These are phyloP conservation scores for Staphylotrichum longicolle DNA, from an alignment of 495 filamentous ascomycete genomes.

Conservation along the genomic window DNA sequence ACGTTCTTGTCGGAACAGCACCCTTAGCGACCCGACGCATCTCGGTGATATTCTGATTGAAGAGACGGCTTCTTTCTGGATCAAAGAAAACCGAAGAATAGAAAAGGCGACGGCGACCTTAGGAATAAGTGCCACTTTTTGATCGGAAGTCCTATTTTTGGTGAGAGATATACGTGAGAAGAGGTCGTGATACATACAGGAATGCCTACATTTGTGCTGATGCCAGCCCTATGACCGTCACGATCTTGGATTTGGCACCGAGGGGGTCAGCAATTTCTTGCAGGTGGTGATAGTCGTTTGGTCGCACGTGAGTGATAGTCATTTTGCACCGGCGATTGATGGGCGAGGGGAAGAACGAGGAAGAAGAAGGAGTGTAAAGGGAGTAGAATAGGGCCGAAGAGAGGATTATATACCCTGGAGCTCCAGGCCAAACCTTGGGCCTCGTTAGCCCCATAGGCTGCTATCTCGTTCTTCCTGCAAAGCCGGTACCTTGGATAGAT, in stretches of 20 bases:
- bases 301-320: slow-evolving; percentile 13
- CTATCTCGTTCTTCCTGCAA: background rate
- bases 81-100: slow-evolving; percentile 17
- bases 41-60: slow-evolving; percentile 19
- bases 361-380: slow-evolving; percentile 7
- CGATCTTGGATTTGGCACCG: slow-evolving; percentile 18
- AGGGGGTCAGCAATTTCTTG: slow-evolving; percentile 9
- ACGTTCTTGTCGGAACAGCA: slow-evolving; percentile 17
- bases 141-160: slow-evolving; percentile 19
- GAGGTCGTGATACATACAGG: slow-evolving; percentile 16
- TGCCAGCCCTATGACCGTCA: slow-evolving; percentile 22
- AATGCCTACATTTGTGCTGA: slow-evolving; percentile 24
- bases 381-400: slow-evolving; percentile 20
- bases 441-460: slow-evolving; percentile 1
- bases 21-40: slow-evolving; percentile 17
- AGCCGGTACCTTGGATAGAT: no score
- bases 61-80: slow-evolving; percentile 18
- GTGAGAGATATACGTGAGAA: slow-evolving; percentile 10
- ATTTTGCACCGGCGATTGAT: slow-evolving; percentile 8
- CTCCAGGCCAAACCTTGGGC: slow-evolving; percentile 8
- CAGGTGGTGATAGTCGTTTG: slow-evolving; percentile 14
- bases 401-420: slow-evolving; percentile 15
- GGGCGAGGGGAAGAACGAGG: slow-evolving; percentile 6
- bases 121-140: slow-evolving; percentile 18
- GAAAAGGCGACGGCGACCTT: slow-evolving; percentile 16